Percentiles rank a stretch among this genome's conserved stretches.
phyloP scores from a whole-genome alignment of 1,284 basidiomycete genomes.

The Cryptococcus depauperatus region DNA sequence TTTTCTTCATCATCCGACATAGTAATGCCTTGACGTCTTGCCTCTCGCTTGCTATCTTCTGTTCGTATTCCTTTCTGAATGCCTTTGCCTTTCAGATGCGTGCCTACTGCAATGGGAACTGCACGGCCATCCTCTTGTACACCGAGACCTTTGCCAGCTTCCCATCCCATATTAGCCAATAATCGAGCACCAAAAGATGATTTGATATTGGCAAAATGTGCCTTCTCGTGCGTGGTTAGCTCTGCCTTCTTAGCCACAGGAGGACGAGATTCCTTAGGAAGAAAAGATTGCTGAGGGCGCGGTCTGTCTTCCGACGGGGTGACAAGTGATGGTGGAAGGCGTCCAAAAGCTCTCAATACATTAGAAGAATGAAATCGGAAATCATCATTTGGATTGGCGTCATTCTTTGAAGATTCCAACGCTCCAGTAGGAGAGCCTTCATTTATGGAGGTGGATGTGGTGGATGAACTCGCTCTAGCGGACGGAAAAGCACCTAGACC shows the following conservation, averaged over 20 bases:
- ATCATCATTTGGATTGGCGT: too few relatives aligned
- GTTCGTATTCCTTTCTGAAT: constrained; percentile 83
- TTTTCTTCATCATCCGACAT: constrained; percentile 59
- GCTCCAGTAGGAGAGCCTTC: neutral
- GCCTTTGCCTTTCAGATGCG: constrained; percentile 63
- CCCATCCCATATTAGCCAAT: constrained; percentile 93
- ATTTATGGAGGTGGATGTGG: too few relatives aligned
- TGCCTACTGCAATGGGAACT: constrained; percentile 71
- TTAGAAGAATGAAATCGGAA: too few relatives aligned
- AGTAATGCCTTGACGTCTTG: constrained; percentile 53
- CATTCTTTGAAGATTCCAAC: constrained; percentile 2
- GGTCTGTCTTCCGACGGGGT: constrained; percentile 50
- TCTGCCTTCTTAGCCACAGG: constrained; percentile 25
- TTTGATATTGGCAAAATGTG: constrained; percentile 70
- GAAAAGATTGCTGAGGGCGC: constrained; percentile 19
- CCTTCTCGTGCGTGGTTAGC: constrained; percentile 59
- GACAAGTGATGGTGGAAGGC: constrained; percentile 38
- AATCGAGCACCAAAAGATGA: constrained; percentile 73
- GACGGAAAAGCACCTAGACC: constrained; percentile 13
- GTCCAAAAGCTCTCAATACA: constrained; percentile 22
- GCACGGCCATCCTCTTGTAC: constrained; percentile 71
- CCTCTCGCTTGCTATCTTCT: constrained; percentile 77
- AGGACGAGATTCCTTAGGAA: constrained; percentile 4
- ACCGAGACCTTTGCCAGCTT: constrained; percentile 72
- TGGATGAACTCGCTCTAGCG: too few relatives aligned